phyloP scores from a whole-genome alignment of 331 rosid species.

The Malus hybrid region DNA sequence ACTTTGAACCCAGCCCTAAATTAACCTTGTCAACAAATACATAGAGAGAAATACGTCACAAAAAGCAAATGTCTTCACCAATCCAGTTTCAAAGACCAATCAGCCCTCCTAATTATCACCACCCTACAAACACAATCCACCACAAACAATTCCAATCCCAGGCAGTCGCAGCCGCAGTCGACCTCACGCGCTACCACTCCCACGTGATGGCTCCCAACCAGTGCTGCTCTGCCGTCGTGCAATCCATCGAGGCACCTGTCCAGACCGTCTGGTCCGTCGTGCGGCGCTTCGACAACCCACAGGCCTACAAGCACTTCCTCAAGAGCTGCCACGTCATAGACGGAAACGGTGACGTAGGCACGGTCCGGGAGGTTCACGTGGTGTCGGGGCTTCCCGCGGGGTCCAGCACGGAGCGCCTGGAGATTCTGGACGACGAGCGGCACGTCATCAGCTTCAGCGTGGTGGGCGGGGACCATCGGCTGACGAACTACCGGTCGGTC shows the following conservation, averaged over 20 bases:
- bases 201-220: conserved; percentile 48
- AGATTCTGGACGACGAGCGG: conserved; percentile 86
- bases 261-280: conserved; percentile 74
- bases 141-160: conserved; percentile 28
- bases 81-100: conserved; percentile 44
- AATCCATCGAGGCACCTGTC: conserved; percentile 54
- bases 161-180: conserved; percentile 7
- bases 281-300: conserved; percentile 82
- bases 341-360: conserved; percentile 55
- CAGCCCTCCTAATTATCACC: conserved; percentile 25
- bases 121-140: conserved; percentile 30
- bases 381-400: conserved; percentile 90
- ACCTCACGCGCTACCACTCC: conserved; percentile 35
- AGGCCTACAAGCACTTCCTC: conserved; percentile 84
- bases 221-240: conserved; percentile 70
- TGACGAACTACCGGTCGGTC: conserved; percentile 79
- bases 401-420: conserved; percentile 79
- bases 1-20: not conserved
- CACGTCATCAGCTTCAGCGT: conserved; percentile 91
- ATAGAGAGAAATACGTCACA: not conserved
- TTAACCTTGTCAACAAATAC: not conserved
- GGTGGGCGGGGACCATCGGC: conserved; percentile 88
- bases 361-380: conserved; percentile 71
- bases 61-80: conserved; percentile 47
- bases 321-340: conserved; percentile 79